Percentiles rank a stretch among this genome's conserved stretches.
Evolutionary conservation across 2,329 filamentous ascomycete species (phyloP).

Genomic region (Aspergillus fischeri): DNA sequence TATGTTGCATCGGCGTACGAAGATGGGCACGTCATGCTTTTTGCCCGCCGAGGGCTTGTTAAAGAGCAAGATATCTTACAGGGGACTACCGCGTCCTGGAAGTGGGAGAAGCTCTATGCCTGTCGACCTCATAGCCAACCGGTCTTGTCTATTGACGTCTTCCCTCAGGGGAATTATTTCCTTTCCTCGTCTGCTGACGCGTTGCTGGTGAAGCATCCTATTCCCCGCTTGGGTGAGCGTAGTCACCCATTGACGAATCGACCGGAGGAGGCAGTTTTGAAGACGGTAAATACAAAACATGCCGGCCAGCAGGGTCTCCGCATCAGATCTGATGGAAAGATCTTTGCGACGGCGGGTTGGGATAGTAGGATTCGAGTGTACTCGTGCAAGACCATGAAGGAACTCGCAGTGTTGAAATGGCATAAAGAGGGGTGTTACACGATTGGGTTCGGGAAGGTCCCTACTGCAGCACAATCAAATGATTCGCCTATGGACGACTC

Average conservation of each 20-base stretch:
- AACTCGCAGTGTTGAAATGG: constrained; percentile 91
- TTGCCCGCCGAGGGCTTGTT: constrained; percentile 46
- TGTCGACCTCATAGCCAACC: constrained; percentile 72
- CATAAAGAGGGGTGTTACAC: constrained; percentile 85
- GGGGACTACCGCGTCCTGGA: constrained; percentile 25
- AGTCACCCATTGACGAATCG: constrained; percentile 8
- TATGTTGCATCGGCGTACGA: constrained; percentile 77
- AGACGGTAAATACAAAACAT: constrained; percentile 72
- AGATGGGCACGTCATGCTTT: constrained; percentile 70
- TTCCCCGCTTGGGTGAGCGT: constrained; percentile 40
- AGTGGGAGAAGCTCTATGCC: constrained; percentile 58
- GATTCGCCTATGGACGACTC: not conserved
- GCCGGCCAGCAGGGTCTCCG: constrained; percentile 79
- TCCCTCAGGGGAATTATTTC: constrained; percentile 53
- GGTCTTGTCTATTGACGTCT: constrained; percentile 67
- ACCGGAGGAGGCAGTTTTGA: constrained; percentile 48
- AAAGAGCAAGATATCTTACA: constrained; percentile 29
- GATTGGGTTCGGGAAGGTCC: constrained; percentile 61
- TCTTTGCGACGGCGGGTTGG: constrained; percentile 92
- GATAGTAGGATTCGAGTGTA: constrained; percentile 80
- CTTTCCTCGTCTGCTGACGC: constrained; percentile 81
- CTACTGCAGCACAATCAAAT: not conserved
- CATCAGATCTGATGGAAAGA: constrained; percentile 72
- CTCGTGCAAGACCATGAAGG: constrained; percentile 71
- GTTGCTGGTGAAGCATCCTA: constrained; percentile 68